These are phyloP conservation scores for Misopates orontium DNA, from an alignment of 257 asterid species.

Conservation along the genomic window DNA sequence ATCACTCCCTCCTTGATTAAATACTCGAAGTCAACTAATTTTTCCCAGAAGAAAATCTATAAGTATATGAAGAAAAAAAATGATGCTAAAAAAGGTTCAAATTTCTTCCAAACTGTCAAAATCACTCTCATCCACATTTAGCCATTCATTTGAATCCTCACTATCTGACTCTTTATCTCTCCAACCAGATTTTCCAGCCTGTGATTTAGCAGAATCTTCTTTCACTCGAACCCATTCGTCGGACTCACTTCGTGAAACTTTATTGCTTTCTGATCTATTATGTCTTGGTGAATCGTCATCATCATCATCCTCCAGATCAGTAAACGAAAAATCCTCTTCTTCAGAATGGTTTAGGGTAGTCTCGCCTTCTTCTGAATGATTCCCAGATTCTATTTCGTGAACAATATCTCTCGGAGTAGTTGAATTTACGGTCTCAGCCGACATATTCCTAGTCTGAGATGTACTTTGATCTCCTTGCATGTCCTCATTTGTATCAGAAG, in stretches of 20 bases:
- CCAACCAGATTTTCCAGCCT: conserved; percentile 28
- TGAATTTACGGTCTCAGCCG: conserved; percentile 31
- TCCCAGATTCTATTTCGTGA: conserved; percentile 31
- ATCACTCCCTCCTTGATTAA: too few relatives aligned
- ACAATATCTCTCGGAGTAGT: conserved; percentile 29
- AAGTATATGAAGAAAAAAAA: not conserved
- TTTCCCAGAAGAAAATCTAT: too few relatives aligned
- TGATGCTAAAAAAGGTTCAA: conserved; percentile 32
- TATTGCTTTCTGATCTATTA: not conserved
- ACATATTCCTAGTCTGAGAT: conserved; percentile 21
- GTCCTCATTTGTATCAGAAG: conserved; percentile 29
- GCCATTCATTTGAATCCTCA: conserved; percentile 76
- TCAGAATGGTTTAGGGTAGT: conserved; percentile 30
- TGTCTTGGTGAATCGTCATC: conserved; percentile 16
- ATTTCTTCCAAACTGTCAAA: conserved; percentile 47
- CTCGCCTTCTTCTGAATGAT: conserved; percentile 26
- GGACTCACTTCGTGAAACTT: conserved; percentile 39
- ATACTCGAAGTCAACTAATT: too few relatives aligned
- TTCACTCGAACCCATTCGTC: conserved; percentile 56
- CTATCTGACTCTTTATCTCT: conserved; percentile 67
- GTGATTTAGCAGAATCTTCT: conserved; percentile 35
- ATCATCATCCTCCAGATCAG: conserved; percentile 76
- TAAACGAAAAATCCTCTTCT: conserved; percentile 62
- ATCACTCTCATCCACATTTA: conserved; percentile 62
- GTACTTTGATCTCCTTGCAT: conserved; percentile 20